Conservation (phyloP, 768 basidiomycete genomes). For the Mrakia frigida region DNA sequence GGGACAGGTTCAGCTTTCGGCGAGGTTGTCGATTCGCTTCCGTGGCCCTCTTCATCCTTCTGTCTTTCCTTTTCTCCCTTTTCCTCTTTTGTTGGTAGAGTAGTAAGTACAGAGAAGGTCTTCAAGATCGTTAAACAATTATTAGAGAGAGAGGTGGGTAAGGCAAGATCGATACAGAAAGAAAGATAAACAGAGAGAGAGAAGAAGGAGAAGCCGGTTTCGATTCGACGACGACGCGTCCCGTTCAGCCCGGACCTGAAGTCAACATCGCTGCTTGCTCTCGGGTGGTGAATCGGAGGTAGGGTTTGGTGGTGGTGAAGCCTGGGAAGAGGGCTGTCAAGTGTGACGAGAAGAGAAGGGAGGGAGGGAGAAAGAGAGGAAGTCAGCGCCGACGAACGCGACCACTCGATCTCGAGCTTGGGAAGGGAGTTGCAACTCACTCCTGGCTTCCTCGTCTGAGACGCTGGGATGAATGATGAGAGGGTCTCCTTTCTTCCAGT, state of each 20-base stretch:
- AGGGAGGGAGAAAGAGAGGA: no score
- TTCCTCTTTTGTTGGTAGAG: no score
- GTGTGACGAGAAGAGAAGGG: no score
- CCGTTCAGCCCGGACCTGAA: background rate
- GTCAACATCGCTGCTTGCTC: background rate
- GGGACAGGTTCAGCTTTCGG: no score
- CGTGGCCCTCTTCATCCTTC: no score
- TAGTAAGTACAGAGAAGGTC: no score
- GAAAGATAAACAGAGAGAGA: background rate
- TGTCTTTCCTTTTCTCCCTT: no score
- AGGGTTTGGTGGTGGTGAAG: background rate
- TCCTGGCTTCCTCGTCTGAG: slow-evolving; percentile 4
- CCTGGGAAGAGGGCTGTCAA: background rate
- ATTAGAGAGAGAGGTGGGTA: no score
- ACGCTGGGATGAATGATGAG: slow-evolving; percentile 10
- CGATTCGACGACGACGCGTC: slow-evolving; percentile 1
- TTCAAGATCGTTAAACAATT: no score
- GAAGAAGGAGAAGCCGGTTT: no score
- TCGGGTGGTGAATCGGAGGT: background rate
- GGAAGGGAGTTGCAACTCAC: background rate
- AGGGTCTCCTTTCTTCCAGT: slow-evolving; percentile 6
- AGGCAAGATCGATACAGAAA: background rate
- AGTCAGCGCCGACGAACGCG: no score
- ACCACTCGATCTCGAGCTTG: background rate
- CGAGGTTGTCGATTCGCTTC: background rate